phyloP scores from a whole-genome alignment of 371 early-diverging fungal genomes.

The Syncephalastrum racemosum region DNA sequence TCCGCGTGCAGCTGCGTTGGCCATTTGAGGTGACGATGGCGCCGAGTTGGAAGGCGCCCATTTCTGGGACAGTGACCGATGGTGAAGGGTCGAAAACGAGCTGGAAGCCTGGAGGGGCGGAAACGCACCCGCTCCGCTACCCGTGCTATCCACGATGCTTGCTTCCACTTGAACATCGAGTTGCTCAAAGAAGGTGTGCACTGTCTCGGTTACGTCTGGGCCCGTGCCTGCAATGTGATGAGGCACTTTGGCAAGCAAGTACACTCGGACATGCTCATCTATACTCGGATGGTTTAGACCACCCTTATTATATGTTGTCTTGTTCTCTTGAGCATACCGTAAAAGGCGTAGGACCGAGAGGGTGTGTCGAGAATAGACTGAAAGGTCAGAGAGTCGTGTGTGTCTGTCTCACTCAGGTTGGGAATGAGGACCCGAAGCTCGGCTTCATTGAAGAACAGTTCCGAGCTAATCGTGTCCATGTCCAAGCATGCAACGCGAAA shows the following conservation, averaged over 20 bases:
- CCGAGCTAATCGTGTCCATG: constrained; percentile 26
- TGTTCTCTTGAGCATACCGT: constrained; percentile 22
- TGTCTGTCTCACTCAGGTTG: constrained; percentile 27
- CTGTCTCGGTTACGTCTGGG: constrained; percentile 26
- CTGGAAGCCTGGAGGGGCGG: constrained; percentile 17
- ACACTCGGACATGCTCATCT: constrained; percentile 47
- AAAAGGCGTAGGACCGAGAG: constrained; percentile 44
- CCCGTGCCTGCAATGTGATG: constrained; percentile 34
- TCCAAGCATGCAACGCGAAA: constrained; percentile 2
- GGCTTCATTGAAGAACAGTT: constrained; percentile 52
- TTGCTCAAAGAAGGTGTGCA: constrained; percentile 44
- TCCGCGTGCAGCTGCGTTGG: constrained; percentile 9
- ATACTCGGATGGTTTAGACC: background rate
- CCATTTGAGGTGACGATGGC: constrained; percentile 36
- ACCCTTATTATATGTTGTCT: too few species aligned
- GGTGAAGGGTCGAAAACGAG: constrained; percentile 21
- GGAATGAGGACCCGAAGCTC: constrained; percentile 73
- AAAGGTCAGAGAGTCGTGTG: constrained; percentile 12
- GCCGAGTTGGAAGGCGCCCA: constrained; percentile 26
- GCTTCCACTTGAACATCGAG: constrained; percentile 65
- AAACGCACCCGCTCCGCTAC: constrained; percentile 9
- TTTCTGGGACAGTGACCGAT: constrained; percentile 16
- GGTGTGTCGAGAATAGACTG: constrained; percentile 20
- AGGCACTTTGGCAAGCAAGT: constrained; percentile 31
- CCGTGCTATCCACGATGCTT: constrained; percentile 41